A percentile compares a stretch with the other conserved stretches of the same genome.
Conservation (phyloP, 2,329 filamentous ascomycete species). For the Aureobasidium sp. region DNA sequence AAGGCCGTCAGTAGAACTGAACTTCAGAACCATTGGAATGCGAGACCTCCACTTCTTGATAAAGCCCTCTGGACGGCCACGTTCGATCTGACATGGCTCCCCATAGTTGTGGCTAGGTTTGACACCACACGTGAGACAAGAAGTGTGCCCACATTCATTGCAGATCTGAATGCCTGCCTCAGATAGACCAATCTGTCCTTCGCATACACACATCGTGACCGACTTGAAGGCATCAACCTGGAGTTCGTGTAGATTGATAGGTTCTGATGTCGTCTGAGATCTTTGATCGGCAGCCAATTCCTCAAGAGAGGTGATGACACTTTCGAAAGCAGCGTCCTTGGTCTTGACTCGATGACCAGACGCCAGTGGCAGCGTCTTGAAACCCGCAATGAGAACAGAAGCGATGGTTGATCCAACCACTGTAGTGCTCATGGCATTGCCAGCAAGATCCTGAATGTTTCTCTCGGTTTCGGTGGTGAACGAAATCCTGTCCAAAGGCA, state of each 20-base stretch:
- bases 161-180: slow-evolving; percentile 42
- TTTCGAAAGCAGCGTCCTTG: background rate
- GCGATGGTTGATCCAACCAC: slow-evolving; percentile 61
- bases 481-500: slow-evolving; percentile 56
- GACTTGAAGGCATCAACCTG: slow-evolving; percentile 6
- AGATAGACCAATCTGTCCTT: slow-evolving; percentile 40
- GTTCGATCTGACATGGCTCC: slow-evolving; percentile 17
- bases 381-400: slow-evolving; percentile 47
- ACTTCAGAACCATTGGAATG: slow-evolving; percentile 32
- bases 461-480: slow-evolving; percentile 53
- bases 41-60: slow-evolving; percentile 35
- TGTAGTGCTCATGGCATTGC: slow-evolving; percentile 73
- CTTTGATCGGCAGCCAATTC: background rate
- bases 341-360: background rate
- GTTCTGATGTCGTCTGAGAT: background rate
- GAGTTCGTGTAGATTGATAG: background rate
- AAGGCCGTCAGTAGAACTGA: slow-evolving; percentile 6
- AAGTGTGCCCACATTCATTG: slow-evolving; percentile 46
- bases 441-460: slow-evolving; percentile 62
- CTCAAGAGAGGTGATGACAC: background rate
- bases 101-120: slow-evolving; percentile 47
- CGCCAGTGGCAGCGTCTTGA: background rate
- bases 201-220: slow-evolving; percentile 47
- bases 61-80: slow-evolving; percentile 40
- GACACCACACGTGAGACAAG: slow-evolving; percentile 47